Evolutionary conservation across 169 alveolate genomes (phyloP).

Genomic region (Eimeria necatrix): DNA sequence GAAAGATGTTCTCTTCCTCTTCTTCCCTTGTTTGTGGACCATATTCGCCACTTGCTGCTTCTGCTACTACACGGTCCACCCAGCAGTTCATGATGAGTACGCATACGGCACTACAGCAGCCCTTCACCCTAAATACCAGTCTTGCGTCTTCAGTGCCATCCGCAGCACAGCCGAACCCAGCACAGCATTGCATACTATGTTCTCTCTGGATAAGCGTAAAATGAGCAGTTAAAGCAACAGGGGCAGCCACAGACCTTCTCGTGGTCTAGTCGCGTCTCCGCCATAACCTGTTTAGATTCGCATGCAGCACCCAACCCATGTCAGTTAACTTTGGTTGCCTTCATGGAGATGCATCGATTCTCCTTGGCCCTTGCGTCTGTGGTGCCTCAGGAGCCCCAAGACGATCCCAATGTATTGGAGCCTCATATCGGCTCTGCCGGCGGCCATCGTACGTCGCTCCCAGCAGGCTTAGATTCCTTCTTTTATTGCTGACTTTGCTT

Average conservation of each 20-base stretch:
- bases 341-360: neutral
- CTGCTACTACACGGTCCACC: slow-evolving; percentile 51
- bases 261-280: neutral
- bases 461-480: neutral
- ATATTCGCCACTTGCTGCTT: slow-evolving; percentile 33
- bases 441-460: slow-evolving; percentile 49
- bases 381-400: slow-evolving; percentile 69
- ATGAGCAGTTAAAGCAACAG: neutral
- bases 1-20: slow-evolving; percentile 3
- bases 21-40: slow-evolving; percentile 61
- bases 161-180: too few relatives aligned
- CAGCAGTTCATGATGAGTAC: slow-evolving; percentile 28
- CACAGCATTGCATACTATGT: too few relatives aligned
- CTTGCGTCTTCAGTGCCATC: too few relatives aligned
- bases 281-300: neutral
- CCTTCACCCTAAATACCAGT: neutral
- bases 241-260: neutral
- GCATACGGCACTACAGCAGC: neutral
- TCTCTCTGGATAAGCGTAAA: too few relatives aligned
- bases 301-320: neutral
- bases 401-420: slow-evolving; percentile 80
- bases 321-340: neutral
- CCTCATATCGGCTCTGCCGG: slow-evolving; percentile 76
- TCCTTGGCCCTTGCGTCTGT: neutral
- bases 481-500: neutral